A percentile compares a stretch with the other conserved stretches of the same genome.
These are phyloP conservation scores for Marchantia polymorpha DNA, from an alignment of 225 moss, liverwort and hornwort species.

Conservation along the genomic window DNA sequence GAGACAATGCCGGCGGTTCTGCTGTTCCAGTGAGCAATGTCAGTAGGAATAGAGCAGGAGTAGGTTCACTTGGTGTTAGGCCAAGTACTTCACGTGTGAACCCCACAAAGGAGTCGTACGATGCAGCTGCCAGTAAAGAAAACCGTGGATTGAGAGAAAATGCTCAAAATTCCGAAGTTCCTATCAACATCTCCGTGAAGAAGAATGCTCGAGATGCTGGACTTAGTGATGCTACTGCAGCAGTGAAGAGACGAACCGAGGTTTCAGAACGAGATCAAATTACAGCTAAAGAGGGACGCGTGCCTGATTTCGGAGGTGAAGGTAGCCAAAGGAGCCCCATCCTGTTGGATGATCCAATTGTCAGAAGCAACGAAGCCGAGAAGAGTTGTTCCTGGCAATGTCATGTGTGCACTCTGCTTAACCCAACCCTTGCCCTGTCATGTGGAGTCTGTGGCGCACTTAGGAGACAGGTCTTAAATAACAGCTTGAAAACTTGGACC, in stretches of 20 bases:
- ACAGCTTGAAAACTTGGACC: constrained; percentile 52
- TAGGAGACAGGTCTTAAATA: constrained; percentile 33
- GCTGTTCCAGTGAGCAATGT: not conserved
- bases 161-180: not conserved
- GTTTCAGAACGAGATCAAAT: not conserved
- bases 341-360: constrained; percentile 13
- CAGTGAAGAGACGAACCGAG: constrained; percentile 12
- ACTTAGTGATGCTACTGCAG: not conserved
- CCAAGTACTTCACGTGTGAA: constrained; percentile 7
- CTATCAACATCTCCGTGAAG: not conserved
- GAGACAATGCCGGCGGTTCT: constrained; percentile 11
- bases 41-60: not conserved
- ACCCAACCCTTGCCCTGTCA: constrained; percentile 48
- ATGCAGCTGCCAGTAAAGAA: constrained; percentile 7
- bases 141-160: not conserved
- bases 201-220: not conserved
- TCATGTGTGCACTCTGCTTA: constrained; percentile 69
- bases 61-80: not conserved
- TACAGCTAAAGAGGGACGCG: constrained; percentile 1
- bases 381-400: constrained; percentile 44
- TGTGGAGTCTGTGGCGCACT: constrained; percentile 67
- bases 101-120: not conserved
- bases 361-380: constrained; percentile 20
- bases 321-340: constrained; percentile 40
- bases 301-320: not conserved